A percentile compares a stretch with the other conserved stretches of the same genome.
Evolutionary conservation across 306 rosid genomes (phyloP).

Genomic region (Cucurbita argyrosperma): DNA sequence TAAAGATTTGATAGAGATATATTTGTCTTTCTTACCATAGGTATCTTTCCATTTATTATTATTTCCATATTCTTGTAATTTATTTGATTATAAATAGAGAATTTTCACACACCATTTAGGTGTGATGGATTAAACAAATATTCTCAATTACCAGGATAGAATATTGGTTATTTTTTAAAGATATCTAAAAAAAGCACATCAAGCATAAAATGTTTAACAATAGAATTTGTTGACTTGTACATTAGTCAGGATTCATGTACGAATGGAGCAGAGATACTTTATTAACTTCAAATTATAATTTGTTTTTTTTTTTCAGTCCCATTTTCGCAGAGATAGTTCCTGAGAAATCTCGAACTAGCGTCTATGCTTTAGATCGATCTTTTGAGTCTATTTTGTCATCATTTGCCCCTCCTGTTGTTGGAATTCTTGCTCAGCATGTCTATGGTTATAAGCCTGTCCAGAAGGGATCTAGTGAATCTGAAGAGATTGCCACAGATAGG

Average conservation of each 20-base stretch:
- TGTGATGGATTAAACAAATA: no score
- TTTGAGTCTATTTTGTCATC: constrained; percentile 78
- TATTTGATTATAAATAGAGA: no score
- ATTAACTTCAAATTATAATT: neutral
- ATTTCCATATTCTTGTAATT: no score
- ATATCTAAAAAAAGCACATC: neutral
- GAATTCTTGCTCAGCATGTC: constrained; percentile 67
- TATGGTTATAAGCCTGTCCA: constrained; percentile 68
- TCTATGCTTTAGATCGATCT: constrained; percentile 79
- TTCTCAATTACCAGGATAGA: no score
- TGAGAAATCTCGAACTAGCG: constrained; percentile 69
- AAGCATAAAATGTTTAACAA: neutral
- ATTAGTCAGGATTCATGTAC: neutral
- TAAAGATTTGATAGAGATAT: no score
- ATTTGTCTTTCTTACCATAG: no score
- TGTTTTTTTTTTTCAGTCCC: constrained; percentile 35
- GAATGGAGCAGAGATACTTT: neutral
- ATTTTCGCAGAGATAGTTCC: constrained; percentile 98
- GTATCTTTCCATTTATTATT: no score
- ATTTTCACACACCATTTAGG: no score
- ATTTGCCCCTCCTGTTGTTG: constrained; percentile 83
- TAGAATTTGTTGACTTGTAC: neutral
- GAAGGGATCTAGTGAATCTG: constrained; percentile 29
- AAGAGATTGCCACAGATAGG: constrained; percentile 37
- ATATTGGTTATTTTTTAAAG: neutral